Evolutionary conservation across 495 filamentous ascomycete genomes (phyloP).

Genomic region (Annulohypoxylon bovei): DNA sequence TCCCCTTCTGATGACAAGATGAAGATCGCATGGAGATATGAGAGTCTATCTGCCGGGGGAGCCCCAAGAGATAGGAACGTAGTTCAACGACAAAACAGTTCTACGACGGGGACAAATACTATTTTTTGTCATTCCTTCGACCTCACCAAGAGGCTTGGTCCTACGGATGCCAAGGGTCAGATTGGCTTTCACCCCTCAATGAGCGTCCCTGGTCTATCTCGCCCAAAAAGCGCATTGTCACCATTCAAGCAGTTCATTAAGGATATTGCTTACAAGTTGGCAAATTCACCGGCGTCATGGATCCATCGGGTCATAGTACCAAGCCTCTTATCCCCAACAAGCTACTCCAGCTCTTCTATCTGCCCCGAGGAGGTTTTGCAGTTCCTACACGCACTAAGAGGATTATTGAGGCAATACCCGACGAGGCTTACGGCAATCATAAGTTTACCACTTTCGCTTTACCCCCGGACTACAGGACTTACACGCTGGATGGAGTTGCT

Average conservation of each 20-base stretch:
- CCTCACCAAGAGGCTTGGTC: constrained; percentile 80
- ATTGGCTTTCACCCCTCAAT: constrained; percentile 58
- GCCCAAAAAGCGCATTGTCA: constrained; percentile 47
- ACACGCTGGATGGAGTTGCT: constrained; percentile 90
- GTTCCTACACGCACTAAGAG: constrained; percentile 83
- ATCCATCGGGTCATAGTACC: constrained; percentile 89
- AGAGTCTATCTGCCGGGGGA: constrained; percentile 74
- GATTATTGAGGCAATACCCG: constrained; percentile 74
- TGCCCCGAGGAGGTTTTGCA: constrained; percentile 77
- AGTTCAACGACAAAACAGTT: constrained; percentile 26
- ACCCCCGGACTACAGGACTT: constrained; percentile 79
- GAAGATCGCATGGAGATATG: constrained; percentile 99
- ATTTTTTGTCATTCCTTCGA: constrained; percentile 91
- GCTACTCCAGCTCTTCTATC: constrained; percentile 75
- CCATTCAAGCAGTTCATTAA: constrained; percentile 73
- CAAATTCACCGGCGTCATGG: constrained; percentile 62
- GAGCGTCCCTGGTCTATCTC: constrained; percentile 37
- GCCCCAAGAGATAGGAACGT: constrained; percentile 58
- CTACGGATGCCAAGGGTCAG: constrained; percentile 60
- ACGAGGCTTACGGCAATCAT: constrained; percentile 75
- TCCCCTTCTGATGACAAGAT: constrained; percentile 72
- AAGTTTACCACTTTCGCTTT: constrained; percentile 82
- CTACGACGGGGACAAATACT: constrained; percentile 31
- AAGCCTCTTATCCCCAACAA: constrained; percentile 79
- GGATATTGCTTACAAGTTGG: constrained; percentile 66